Evolutionary conservation across 2,329 filamentous ascomycete species (phyloP).

Genomic region (Hymenoscyphus repandus): DNA sequence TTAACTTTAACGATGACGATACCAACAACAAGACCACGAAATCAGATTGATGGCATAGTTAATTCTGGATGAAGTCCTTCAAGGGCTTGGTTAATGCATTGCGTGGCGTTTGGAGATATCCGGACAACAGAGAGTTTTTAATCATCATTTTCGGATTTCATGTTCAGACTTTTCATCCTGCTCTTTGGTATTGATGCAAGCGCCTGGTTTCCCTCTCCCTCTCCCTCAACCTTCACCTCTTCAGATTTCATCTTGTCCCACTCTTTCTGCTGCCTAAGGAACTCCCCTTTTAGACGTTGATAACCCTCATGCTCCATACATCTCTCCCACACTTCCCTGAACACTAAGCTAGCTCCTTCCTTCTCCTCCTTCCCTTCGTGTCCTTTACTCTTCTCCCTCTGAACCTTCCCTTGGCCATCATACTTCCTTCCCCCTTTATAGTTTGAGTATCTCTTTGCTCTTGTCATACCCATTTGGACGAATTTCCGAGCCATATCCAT

Average conservation of each 20-base stretch:
- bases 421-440: constrained; percentile 52
- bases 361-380: constrained; percentile 46
- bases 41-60: not conserved
- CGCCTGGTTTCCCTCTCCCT: not conserved
- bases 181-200: not conserved
- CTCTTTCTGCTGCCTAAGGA: constrained; percentile 39
- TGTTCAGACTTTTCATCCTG: not conserved
- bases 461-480: constrained; percentile 61
- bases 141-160: not conserved
- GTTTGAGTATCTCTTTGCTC: constrained; percentile 55
- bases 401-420: constrained; percentile 26
- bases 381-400: constrained; percentile 35
- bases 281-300: constrained; percentile 38
- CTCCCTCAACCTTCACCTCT: constrained; percentile 5
- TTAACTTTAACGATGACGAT: constrained; percentile 14
- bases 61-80: too few species aligned
- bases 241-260: constrained; percentile 12
- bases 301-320: constrained; percentile 42
- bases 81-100: too few species aligned
- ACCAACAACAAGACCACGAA: not conserved
- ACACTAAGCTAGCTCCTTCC: constrained; percentile 42
- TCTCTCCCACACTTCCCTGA: constrained; percentile 43
- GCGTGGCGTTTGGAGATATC: constrained; percentile 12
- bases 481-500: constrained; percentile 62
- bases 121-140: constrained; percentile 1